These are phyloP conservation scores for Coleophoma cylindrospora DNA, from an alignment of 2,329 filamentous ascomycete genomes.

Conservation along the genomic window DNA sequence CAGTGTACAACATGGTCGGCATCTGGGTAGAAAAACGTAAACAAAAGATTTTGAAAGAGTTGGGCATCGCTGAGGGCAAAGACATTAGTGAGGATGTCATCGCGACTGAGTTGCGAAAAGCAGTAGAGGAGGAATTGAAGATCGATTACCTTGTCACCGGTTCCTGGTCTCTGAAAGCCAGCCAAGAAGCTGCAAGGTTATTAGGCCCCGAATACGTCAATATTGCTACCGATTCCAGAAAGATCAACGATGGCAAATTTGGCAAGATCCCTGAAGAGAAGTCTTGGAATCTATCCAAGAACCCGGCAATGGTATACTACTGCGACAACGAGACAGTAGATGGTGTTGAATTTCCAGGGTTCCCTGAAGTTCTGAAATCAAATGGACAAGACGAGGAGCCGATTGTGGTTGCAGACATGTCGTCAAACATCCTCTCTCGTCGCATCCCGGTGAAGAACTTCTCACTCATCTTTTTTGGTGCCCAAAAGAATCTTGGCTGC, in stretches of 20 bases:
- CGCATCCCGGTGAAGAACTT: constrained; percentile 74
- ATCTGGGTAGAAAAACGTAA: constrained; percentile 74
- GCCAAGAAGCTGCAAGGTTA: constrained; percentile 74
- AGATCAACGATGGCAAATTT: constrained; percentile 73
- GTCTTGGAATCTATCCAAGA: constrained; percentile 68
- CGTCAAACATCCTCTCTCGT: constrained; percentile 85
- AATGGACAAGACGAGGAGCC: constrained; percentile 57
- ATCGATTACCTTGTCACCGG: constrained; percentile 88
- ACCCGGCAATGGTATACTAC: constrained; percentile 75
- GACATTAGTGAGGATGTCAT: constrained; percentile 48
- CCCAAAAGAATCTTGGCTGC: constrained; percentile 89
- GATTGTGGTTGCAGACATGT: constrained; percentile 89
- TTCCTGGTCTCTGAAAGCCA: constrained; percentile 85
- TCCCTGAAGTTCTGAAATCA: constrained; percentile 60
- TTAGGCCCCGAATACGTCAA: constrained; percentile 78
- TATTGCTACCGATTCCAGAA: constrained; percentile 64
- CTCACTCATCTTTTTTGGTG: constrained; percentile 83
- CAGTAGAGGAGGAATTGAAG: constrained; percentile 66
- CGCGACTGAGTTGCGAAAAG: constrained; percentile 53
- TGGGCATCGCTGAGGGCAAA: constrained; percentile 39
- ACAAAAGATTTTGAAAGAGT: constrained; percentile 50
- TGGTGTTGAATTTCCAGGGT: constrained; percentile 79
- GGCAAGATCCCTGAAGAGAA: constrained; percentile 74
- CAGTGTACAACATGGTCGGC: constrained; percentile 77
- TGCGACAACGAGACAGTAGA: constrained; percentile 92